These are phyloP conservation scores for Brasilioporus rufonigricans DNA, from an alignment of 768 basidiomycete species.

Conservation along the genomic window DNA sequence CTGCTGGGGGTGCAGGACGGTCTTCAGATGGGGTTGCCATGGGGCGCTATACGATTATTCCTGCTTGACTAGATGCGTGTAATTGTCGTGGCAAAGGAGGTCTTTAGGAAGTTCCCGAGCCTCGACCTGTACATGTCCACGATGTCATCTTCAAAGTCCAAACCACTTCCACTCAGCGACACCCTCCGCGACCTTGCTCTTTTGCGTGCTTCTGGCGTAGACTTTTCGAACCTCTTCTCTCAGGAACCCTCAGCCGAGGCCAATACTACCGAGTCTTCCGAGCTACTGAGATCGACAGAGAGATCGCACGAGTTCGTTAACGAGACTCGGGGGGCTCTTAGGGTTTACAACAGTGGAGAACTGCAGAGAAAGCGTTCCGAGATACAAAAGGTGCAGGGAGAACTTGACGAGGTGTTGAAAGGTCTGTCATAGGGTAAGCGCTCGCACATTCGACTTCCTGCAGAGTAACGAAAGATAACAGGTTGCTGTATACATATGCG, in stretches of 20 bases:
- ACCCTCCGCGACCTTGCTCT: conserved; percentile 73
- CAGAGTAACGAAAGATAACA: not conserved
- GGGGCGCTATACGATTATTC: too few relatives aligned
- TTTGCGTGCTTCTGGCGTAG: conserved; percentile 56
- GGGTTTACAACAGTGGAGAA: conserved; percentile 41
- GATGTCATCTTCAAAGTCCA: conserved; percentile 33
- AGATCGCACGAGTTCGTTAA: conserved; percentile 59
- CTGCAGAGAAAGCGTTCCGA: conserved; percentile 50
- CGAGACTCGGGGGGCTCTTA: conserved; percentile 55
- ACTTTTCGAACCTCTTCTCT: conserved; percentile 35
- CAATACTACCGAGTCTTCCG: conserved; percentile 7
- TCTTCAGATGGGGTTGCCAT: conserved; percentile 18
- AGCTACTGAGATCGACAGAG: conserved; percentile 25
- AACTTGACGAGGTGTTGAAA: conserved; percentile 50
- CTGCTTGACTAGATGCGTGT: too few relatives aligned
- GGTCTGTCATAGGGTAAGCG: conserved; percentile 30
- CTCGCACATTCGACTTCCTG: not conserved
- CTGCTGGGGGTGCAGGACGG: not conserved
- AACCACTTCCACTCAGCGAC: conserved; percentile 51
- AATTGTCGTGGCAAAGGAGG: too few relatives aligned
- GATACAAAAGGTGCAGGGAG: conserved; percentile 54
- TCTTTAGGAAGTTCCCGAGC: too few relatives aligned
- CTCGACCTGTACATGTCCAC: not conserved
- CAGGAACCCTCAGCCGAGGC: not conserved
- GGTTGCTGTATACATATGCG: not conserved